Conservation (phyloP, 495 filamentous ascomycete genomes). For the Staphylotrichum tortipilum region DNA sequence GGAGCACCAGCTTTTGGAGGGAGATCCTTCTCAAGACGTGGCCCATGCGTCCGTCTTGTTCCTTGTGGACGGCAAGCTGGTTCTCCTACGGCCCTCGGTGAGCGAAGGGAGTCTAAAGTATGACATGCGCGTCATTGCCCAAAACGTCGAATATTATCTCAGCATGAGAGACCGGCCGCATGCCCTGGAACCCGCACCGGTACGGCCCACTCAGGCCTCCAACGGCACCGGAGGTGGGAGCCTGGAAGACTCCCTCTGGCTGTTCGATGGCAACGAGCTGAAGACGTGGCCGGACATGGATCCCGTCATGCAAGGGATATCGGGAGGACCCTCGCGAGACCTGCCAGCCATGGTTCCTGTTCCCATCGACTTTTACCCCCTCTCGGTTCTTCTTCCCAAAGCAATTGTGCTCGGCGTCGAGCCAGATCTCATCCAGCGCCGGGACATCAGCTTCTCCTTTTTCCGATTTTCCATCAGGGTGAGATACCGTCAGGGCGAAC, state of each 20-base stretch:
- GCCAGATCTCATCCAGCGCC: conserved; percentile 80
- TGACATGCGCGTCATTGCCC: conserved; percentile 93
- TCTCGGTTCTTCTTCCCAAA: conserved; percentile 76
- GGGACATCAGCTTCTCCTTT: conserved; percentile 80
- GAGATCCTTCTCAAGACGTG: conserved; percentile 94
- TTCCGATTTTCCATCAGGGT: conserved; percentile 77
- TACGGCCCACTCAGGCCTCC: conserved; percentile 14
- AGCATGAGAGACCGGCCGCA: conserved; percentile 78
- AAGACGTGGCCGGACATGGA: conserved; percentile 88
- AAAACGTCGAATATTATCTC: conserved; percentile 90
- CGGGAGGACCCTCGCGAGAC: conserved; percentile 49
- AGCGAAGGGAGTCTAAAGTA: conserved; percentile 79
- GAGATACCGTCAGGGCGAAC: too few relatives aligned
- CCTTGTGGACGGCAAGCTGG: conserved; percentile 90
- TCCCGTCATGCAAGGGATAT: conserved; percentile 63
- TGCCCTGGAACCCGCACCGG: conserved; percentile 23
- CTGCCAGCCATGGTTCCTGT: conserved; percentile 57
- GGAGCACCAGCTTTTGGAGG: conserved; percentile 79
- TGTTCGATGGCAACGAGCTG: conserved; percentile 78
- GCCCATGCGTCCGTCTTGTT: conserved; percentile 90
- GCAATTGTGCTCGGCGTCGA: conserved; percentile 87
- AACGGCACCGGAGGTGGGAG: conserved; percentile 36
- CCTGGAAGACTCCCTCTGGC: conserved; percentile 84
- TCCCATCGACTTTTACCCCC: conserved; percentile 80
- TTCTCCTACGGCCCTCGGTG: conserved; percentile 77